Conservation (phyloP, 2,329 filamentous ascomycete genomes). For the Diaporthe vexans region DNA sequence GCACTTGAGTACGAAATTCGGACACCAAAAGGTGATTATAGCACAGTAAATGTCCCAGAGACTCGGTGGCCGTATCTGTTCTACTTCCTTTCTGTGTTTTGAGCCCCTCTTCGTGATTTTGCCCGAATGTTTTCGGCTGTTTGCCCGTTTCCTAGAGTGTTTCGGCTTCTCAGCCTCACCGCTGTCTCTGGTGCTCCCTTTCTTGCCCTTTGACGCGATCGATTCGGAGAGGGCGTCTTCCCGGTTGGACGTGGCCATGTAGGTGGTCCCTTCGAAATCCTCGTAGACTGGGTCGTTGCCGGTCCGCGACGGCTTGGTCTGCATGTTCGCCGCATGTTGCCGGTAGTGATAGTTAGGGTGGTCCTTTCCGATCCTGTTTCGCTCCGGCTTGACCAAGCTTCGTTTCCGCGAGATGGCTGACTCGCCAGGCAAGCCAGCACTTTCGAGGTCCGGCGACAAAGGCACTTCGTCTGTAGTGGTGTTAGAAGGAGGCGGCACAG, state of each 20-base stretch:
- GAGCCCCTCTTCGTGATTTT: conserved; percentile 73
- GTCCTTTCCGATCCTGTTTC: conserved; percentile 85
- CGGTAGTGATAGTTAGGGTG: conserved; percentile 97
- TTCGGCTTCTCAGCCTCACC: conserved; percentile 56
- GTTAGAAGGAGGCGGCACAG: conserved; percentile 65
- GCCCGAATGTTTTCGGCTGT: conserved; percentile 58
- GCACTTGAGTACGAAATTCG: conserved; percentile 85
- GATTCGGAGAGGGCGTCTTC: conserved; percentile 62
- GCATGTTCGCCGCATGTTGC: conserved; percentile 94
- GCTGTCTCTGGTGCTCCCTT: conserved; percentile 52
- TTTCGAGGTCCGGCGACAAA: conserved; percentile 61
- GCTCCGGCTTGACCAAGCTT: conserved; percentile 90
- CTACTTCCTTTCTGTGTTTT: conserved; percentile 66
- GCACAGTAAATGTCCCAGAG: conserved; percentile 97
- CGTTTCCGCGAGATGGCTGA: conserved; percentile 74
- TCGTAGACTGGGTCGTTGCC: conserved; percentile 92
- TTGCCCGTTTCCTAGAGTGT: conserved; percentile 52
- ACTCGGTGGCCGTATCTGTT: conserved; percentile 83
- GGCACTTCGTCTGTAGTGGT: conserved; percentile 68
- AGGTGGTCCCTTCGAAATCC: conserved; percentile 76
- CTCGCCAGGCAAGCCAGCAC: conserved; percentile 48
- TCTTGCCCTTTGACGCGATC: conserved; percentile 55
- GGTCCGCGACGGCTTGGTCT: conserved; percentile 88
- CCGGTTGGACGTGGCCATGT: conserved; percentile 63
- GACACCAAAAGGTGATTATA: conserved; percentile 94